These are phyloP conservation scores for Kregervanrija delftensis DNA, from an alignment of 805 yeast genomes.

Conservation along the genomic window DNA sequence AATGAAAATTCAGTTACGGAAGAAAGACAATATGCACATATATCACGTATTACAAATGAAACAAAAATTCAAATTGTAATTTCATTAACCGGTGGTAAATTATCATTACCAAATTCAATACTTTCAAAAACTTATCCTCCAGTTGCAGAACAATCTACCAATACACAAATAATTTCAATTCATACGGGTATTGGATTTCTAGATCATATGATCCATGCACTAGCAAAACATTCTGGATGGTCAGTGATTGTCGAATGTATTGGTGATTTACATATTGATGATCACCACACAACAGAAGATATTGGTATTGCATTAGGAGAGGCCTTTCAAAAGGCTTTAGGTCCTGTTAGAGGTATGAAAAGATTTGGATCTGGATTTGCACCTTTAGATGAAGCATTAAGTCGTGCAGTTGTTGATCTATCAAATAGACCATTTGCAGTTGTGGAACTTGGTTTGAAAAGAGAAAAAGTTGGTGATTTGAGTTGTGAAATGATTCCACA, in stretches of 20 bases:
- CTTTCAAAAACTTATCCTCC: constrained; percentile 25
- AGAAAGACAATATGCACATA: constrained; percentile 33
- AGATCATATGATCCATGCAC: constrained; percentile 96
- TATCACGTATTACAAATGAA: constrained; percentile 81
- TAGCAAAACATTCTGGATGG: constrained; percentile 98
- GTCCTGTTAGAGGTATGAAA: constrained; percentile 83
- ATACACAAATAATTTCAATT: constrained; percentile 67
- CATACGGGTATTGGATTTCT: constrained; percentile 92
- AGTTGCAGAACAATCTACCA: constrained; percentile 44
- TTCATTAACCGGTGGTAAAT: constrained; percentile 78
- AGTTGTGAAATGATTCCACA: constrained; percentile 98
- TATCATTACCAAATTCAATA: constrained; percentile 56
- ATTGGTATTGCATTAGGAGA: constrained; percentile 87
- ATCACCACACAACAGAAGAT: constrained; percentile 96
- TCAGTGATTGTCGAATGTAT: constrained; percentile 80
- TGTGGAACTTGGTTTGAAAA: constrained; percentile 77
- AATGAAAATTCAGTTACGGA: constrained; percentile 7
- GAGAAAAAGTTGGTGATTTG: constrained; percentile 90
- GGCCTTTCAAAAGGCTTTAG: constrained; percentile 86
- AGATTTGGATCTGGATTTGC: constrained; percentile 93
- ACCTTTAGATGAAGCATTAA: constrained; percentile 92
- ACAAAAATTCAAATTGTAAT: constrained; percentile 86
- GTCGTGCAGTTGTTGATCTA: constrained; percentile 93
- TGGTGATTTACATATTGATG: constrained; percentile 94
- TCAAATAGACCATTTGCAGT: constrained; percentile 92